A percentile compares a stretch with the other conserved stretches of the same genome.
phyloP scores from a whole-genome alignment of 1,139 yeast genomes.

The Debaryomyces fabryi region DNA sequence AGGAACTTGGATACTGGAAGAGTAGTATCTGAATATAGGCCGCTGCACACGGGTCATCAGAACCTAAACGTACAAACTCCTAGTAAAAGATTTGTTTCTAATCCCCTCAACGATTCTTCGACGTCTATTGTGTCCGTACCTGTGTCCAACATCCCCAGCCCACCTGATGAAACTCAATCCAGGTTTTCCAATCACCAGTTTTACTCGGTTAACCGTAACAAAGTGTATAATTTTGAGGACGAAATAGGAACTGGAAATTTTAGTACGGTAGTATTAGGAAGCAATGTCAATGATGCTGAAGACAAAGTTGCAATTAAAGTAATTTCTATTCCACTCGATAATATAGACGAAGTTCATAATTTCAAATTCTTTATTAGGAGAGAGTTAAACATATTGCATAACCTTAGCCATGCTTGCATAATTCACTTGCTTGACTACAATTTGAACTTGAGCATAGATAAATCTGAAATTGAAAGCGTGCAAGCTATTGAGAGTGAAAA shows the following conservation, averaged over 20 bases:
- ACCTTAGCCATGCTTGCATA: slow-evolving; percentile 45
- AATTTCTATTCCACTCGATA: slow-evolving; percentile 36
- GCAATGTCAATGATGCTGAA: slow-evolving; percentile 21
- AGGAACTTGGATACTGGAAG: slow-evolving; percentile 16
- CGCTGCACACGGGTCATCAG: slow-evolving; percentile 24
- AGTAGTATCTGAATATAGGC: slow-evolving; percentile 40
- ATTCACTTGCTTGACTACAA: slow-evolving; percentile 38
- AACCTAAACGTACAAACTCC: slow-evolving; percentile 18
- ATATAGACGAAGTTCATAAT: slow-evolving; percentile 30
- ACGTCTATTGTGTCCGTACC: slow-evolving; percentile 13
- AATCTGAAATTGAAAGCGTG: slow-evolving; percentile 23
- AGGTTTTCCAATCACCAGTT: slow-evolving; percentile 7
- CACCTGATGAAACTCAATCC: slow-evolving; percentile 12
- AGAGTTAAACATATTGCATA: slow-evolving; percentile 68
- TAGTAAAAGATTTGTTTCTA: slow-evolving; percentile 26
- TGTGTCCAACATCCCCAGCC: slow-evolving; percentile 13
- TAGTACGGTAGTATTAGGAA: slow-evolving; percentile 56
- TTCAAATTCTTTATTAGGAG: slow-evolving; percentile 73
- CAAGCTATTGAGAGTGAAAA: slow-evolving; percentile 19
- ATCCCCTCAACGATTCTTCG: slow-evolving; percentile 21
- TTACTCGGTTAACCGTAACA: slow-evolving; percentile 13
- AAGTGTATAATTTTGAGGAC: slow-evolving; percentile 24
- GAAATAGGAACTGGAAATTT: slow-evolving; percentile 62
- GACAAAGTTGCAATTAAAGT: slow-evolving; percentile 45
- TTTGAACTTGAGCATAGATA: slow-evolving; percentile 25